These are phyloP conservation scores for Debaryomyces sp. DNA, from an alignment of 1,139 yeast species.

Conservation along the genomic window DNA sequence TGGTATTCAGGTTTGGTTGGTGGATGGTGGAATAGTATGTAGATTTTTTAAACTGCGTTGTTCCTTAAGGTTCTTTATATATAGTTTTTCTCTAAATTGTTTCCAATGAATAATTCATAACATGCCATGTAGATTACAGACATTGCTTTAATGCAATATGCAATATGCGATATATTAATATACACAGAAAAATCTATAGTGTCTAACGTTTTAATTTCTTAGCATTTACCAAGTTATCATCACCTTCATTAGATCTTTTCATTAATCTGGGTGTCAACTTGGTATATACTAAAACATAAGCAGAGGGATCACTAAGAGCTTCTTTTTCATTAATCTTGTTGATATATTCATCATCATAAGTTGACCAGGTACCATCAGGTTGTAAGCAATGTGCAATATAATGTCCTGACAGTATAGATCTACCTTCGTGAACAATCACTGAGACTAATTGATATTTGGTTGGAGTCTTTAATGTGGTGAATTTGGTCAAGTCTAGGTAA, in stretches of 20 bases:
- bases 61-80: constrained; percentile 6
- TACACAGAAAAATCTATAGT: constrained; percentile 6
- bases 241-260: constrained; percentile 10
- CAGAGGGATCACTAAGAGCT: constrained; percentile 82
- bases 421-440: constrained; percentile 92
- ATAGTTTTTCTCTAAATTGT: constrained; percentile 4
- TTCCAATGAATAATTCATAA: background rate
- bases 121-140: background rate
- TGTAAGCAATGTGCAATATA: constrained; percentile 89
- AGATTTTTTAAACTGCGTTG: constrained; percentile 3
- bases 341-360: constrained; percentile 91
- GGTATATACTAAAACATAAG: constrained; percentile 85
- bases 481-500: constrained; percentile 70
- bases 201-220: constrained; percentile 4
- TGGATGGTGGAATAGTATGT: constrained; percentile 3
- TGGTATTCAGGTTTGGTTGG: constrained; percentile 6
- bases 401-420: constrained; percentile 92
- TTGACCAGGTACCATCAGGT: constrained; percentile 90
- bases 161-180: constrained; percentile 6
- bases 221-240: constrained; percentile 1
- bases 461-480: constrained; percentile 50
- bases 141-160: background rate
- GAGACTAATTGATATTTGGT: constrained; percentile 75
- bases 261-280: constrained; percentile 53
- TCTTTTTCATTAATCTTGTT: constrained; percentile 71